Base-by-base conservation (phyloP, 805 yeast genomes). In the Candida oleophila region DNA sequence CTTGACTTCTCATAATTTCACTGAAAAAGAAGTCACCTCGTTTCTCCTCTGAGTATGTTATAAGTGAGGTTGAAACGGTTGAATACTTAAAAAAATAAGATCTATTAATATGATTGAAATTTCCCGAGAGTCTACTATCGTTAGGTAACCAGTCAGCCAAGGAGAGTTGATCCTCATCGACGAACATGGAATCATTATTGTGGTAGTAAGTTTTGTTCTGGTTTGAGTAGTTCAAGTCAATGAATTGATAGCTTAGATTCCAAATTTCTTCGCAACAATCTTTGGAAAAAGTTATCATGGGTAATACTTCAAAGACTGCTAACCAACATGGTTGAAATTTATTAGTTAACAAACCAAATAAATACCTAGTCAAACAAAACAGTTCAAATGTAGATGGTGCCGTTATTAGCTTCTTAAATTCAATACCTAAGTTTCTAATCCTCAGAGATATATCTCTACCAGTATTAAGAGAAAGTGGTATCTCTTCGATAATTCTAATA, bases 261-360 rank as follows among this genome's bases (percentile, higher is more conserved):
- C 96, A 89, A 0, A 87, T 68, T 11, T 69, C 42, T 0, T 62
- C 65, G 15, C 74, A 70, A 36, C 68, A 60, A 2, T 49, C 47
- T 3, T 44, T 45, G 2, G 36, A 33, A 15, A 60, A 67, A 12
- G 72, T 64, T 8, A 85, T 62, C 3, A 63, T 57, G 1, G 83
- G 79, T 3, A 88, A 57, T 3, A 78, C 75, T 49, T 85, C 92
- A 45, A 74, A 67, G 1, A 87, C 86, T 3, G 86, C 89, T 16
- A 80, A 77, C 96, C 96, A 90, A 12, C 86, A 76, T 0, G 98
- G 98, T 46, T 89, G 86, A 55, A 92, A 89, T 48, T 80, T 78
- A 30, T 83, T 82, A 3, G 89, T 73, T 38, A 91, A 65, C 49
- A 87, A 74, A 30, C 98, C 98, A 45, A 71, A 59, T 19, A 64